Percentiles rank a stretch among this genome's conserved stretches.
phyloP scores from a whole-genome alignment of 768 basidiomycete genomes.

The Russula emetica region DNA sequence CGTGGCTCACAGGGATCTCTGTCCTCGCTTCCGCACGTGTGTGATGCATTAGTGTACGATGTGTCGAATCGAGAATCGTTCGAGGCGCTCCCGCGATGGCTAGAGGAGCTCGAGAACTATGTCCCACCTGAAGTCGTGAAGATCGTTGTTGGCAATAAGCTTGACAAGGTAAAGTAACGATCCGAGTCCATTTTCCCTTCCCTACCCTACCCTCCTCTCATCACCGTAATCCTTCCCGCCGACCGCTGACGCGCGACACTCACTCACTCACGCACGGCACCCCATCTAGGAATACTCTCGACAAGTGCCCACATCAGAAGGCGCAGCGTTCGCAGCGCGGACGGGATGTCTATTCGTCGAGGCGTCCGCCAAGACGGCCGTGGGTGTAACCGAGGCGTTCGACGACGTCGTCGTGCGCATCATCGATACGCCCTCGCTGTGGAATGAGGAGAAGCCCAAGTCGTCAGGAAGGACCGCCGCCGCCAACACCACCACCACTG shows the following conservation, averaged over 20 bases:
- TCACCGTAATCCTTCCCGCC: not conserved
- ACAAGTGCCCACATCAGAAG: constrained; percentile 78
- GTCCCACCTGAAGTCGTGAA: constrained; percentile 81
- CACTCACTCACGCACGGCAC: not conserved
- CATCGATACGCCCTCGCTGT: constrained; percentile 76
- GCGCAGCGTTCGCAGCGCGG: constrained; percentile 69
- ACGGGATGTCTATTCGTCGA: constrained; percentile 88
- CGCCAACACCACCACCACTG: not conserved
- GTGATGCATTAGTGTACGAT: constrained; percentile 73
- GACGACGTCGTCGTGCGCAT: constrained; percentile 77
- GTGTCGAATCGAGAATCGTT: constrained; percentile 90
- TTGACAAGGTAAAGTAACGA: constrained; percentile 65
- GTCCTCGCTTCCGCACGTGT: not conserved
- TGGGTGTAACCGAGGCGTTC: constrained; percentile 76
- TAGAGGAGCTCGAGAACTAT: constrained; percentile 89
- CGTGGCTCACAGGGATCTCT: not conserved
- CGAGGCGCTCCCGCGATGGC: constrained; percentile 92
- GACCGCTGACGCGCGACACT: not conserved
- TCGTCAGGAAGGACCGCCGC: constrained; percentile 24
- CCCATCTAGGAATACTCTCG: constrained; percentile 74
- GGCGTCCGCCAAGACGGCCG: constrained; percentile 86
- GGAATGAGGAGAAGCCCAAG: constrained; percentile 42
- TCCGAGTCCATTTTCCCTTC: not conserved
- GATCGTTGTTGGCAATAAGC: constrained; percentile 92
- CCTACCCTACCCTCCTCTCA: no score